Percentiles rank a stretch among this genome's conserved stretches.
Conservation (phyloP, 202 grass and related monocot genomes). For the Schoenoplectus triqueter region DNA sequence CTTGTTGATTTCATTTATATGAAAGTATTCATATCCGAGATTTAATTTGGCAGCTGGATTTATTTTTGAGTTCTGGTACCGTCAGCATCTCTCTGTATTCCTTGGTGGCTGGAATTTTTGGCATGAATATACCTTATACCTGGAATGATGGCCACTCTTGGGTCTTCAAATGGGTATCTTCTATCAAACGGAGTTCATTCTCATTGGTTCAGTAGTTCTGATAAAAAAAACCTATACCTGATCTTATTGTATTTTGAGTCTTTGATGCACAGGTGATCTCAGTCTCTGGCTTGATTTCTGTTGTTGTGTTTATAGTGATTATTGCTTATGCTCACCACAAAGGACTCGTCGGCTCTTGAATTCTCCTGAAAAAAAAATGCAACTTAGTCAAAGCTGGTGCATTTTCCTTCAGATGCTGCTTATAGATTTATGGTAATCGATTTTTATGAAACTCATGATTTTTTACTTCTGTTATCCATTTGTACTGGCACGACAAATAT, state of each 20-base stretch:
- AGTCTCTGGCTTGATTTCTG: constrained; percentile 63
- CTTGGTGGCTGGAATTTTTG: constrained; percentile 83
- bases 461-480: constrained; percentile 17
- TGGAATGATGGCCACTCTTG: constrained; percentile 77
- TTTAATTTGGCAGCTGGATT: constrained; percentile 64
- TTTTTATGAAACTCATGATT: constrained; percentile 27
- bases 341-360: constrained; percentile 85
- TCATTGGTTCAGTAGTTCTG: neutral
- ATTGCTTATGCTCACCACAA: constrained; percentile 83
- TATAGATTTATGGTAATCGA: constrained; percentile 32
- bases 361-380: constrained; percentile 8
- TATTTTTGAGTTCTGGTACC: constrained; percentile 93
- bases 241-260: constrained; percentile 26
- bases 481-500: neutral
- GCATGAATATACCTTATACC: constrained; percentile 98
- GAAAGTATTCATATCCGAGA: neutral
- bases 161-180: constrained; percentile 77
- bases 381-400: neutral
- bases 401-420: constrained; percentile 28
- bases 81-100: constrained; percentile 88
- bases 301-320: constrained; percentile 61
- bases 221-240: constrained; percentile 1
- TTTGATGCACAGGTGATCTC: constrained; percentile 63
- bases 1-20: neutral
- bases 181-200: constrained; percentile 21